Evolutionary conservation across 2,329 filamentous ascomycete genomes (phyloP).

Genomic region (Alternaria consortialis): DNA sequence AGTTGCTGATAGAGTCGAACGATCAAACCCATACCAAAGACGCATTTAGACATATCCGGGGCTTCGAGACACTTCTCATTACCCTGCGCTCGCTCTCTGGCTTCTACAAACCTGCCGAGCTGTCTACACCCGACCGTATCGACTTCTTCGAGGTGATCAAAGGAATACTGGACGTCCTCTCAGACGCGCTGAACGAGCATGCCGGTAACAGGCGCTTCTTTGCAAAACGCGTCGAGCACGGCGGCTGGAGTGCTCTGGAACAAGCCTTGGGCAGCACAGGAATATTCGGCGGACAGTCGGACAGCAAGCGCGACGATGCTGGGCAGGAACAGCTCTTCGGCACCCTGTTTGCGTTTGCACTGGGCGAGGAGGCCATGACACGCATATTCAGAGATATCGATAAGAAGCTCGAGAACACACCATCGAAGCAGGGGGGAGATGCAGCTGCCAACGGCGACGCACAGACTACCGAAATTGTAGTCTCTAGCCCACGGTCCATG

Average conservation of each 20-base stretch:
- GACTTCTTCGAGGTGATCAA: conserved; percentile 75
- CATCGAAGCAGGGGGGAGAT: conserved; percentile 19
- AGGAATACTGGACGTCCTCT: conserved; percentile 75
- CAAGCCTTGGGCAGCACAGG: conserved; percentile 75
- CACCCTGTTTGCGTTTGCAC: conserved; percentile 79
- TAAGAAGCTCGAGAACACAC: conserved; percentile 33
- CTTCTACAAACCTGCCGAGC: conserved; percentile 75
- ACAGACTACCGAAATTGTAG: conserved; percentile 31
- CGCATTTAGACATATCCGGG: conserved; percentile 80
- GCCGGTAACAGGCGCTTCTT: conserved; percentile 91
- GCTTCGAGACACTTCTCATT: conserved; percentile 78
- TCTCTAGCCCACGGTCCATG: conserved; percentile 38
- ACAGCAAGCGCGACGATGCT: conserved; percentile 46
- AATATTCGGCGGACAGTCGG: conserved; percentile 47
- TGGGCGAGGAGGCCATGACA: conserved; percentile 79
- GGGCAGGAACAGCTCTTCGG: conserved; percentile 79
- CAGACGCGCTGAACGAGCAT: conserved; percentile 78
- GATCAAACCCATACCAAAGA: conserved; percentile 69
- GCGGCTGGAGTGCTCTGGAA: conserved; percentile 81
- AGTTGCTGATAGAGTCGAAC: conserved; percentile 65
- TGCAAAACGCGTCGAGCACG: conserved; percentile 74
- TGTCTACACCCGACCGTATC: conserved; percentile 68
- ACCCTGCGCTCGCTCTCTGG: conserved; percentile 76
- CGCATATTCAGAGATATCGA: conserved; percentile 66
- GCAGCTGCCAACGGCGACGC: conserved; percentile 11